Evolutionary conservation across 257 asterid species (phyloP), one percentile per base, ranked within the genome.

Genomic region (Fraxinus quadrangulata): DNA sequence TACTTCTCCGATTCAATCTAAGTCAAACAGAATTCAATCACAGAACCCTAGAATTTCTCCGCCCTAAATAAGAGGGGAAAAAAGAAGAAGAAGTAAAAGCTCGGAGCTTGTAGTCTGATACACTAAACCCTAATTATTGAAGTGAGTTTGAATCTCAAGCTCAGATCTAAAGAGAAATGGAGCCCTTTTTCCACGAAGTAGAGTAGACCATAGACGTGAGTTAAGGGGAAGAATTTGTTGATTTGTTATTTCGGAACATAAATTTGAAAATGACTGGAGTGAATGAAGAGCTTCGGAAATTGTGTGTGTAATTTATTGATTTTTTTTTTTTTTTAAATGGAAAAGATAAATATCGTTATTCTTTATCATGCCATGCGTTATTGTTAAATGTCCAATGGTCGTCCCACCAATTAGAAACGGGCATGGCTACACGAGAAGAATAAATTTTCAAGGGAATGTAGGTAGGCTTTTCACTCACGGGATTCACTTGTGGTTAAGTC

Each of bases 141-240:
- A 54, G 81, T 33, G 74, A 31, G 74, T 61, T 68, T 73, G 65
- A 67, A 12, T 6, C 39, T 68, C 73, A 26, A 85, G 86, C 88
- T 85, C 94, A 84, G 89, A 90, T 88, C 91, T 87, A 84, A 84
- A 85, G 88, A 72, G 37, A 16, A 77, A 49, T 33, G 79, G 45
- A 77, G 76, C 61, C 23, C 69, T 45, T 36, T 23, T 5, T 11
- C 28, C 61, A 14, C 9, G 36, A 4, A 11, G 36, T 63, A 7
- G 66, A 56, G 36, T 33, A 33, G 36, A 3, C 34, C 3, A 31
- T 0, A 33, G 36, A 24, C 33, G 2, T 12, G 17, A 42, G 51
- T 42, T 42, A 17, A 26, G 34, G 69, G 33, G 69, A 26, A 59
- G 28, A 59, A 59, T 2, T 59, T 10, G 10, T 8, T 8, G 23